Percentiles rank a stretch among this genome's conserved stretches.
Conservation (phyloP, 495 filamentous ascomycete genomes). For the Sphaerosporella brunnea region DNA sequence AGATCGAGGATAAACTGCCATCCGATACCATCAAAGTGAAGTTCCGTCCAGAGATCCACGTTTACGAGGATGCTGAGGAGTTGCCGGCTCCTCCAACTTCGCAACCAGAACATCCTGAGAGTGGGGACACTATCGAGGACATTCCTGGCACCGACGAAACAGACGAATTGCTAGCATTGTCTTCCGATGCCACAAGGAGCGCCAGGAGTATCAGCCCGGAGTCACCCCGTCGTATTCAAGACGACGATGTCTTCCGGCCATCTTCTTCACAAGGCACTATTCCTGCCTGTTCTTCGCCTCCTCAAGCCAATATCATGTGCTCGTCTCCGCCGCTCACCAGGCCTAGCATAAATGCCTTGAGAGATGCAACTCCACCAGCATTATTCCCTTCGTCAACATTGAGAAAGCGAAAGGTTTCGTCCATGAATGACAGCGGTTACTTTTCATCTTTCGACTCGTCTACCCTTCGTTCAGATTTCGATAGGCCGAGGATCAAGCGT, state of each 20-base stretch:
- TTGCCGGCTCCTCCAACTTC: not conserved
- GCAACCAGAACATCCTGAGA: conserved; percentile 14
- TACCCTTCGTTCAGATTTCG: conserved; percentile 57
- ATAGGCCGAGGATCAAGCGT: conserved; percentile 60
- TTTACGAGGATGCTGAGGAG: conserved; percentile 17
- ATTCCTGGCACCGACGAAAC: not conserved
- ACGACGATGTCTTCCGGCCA: conserved; percentile 32
- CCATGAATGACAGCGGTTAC: conserved; percentile 88
- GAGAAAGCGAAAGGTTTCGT: conserved; percentile 51
- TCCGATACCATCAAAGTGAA: not conserved
- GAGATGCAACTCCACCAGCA: conserved; percentile 60
- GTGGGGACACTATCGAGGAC: conserved; percentile 23
- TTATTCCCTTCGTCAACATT: conserved; percentile 37
- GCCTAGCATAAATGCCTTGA: conserved; percentile 37
- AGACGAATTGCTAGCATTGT: conserved; percentile 31
- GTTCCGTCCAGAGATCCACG: conserved; percentile 11
- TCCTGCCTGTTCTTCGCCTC: conserved; percentile 28
- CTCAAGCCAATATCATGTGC: conserved; percentile 32
- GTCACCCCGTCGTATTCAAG: conserved; percentile 39
- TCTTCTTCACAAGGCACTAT: conserved; percentile 46
- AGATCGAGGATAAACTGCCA: not conserved
- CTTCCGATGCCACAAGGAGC: conserved; percentile 89
- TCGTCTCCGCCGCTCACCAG: conserved; percentile 73
- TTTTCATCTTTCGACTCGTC: conserved; percentile 96
- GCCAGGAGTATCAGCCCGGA: conserved; percentile 54